Conservation (phyloP, 495 filamentous ascomycete species). For the Glutinoglossum americanum region DNA sequence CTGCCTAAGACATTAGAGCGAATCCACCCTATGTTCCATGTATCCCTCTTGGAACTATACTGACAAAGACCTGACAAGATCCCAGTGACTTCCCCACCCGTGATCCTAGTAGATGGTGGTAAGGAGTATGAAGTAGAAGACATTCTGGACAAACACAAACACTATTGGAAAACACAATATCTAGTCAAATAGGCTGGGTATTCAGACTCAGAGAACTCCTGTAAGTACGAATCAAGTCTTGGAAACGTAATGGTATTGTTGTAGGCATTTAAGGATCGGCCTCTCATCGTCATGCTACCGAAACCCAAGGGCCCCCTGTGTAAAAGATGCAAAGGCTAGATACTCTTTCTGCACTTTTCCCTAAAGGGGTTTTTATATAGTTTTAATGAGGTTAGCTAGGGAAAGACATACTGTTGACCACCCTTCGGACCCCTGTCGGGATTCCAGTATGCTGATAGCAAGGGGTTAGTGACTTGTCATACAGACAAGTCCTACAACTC, state of each 20-base stretch:
- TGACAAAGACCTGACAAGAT: background rate
- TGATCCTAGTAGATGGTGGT: background rate
- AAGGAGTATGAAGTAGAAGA: background rate
- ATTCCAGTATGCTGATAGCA: too few relatives aligned
- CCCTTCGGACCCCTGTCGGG: too few relatives aligned
- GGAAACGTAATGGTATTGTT: background rate
- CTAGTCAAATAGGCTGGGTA: background rate
- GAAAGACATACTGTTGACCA: too few relatives aligned
- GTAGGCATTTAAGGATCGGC: background rate
- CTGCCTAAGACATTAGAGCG: background rate
- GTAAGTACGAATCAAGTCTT: background rate
- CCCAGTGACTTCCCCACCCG: background rate
- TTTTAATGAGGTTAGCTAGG: too few relatives aligned
- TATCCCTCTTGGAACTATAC: slow-evolving; percentile 1
- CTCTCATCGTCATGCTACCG: too few relatives aligned
- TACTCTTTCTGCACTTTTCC: too few relatives aligned
- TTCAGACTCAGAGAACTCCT: background rate
- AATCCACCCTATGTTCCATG: slow-evolving; percentile 3
- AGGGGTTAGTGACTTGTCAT: too few relatives aligned
- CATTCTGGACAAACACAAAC: background rate
- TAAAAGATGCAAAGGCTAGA: too few relatives aligned
- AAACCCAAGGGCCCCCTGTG: too few relatives aligned
- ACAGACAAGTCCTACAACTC: too few relatives aligned
- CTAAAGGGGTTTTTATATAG: too few relatives aligned
- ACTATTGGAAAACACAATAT: background rate